These are phyloP conservation scores for Friedmanniomyces endolithicus DNA, from an alignment of 495 filamentous ascomycete species.

Conservation along the genomic window DNA sequence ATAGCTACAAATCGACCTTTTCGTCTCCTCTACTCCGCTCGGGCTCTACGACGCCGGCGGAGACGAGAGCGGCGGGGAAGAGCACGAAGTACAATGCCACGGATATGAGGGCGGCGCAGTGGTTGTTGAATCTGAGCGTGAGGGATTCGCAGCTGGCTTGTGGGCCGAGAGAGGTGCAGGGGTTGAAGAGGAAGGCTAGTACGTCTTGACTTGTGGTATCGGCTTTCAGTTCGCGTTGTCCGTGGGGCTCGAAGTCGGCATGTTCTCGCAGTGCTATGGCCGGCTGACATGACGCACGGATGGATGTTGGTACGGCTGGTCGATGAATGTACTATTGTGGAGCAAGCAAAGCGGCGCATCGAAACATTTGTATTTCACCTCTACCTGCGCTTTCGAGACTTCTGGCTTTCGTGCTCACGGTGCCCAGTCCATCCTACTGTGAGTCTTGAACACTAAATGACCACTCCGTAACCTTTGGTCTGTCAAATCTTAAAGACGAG, in stretches of 20 bases:
- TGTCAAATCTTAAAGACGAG: no score
- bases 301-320: not conserved
- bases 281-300: no score
- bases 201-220: not conserved
- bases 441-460: no score
- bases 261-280: no score
- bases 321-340: not conserved
- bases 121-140: conserved; percentile 7
- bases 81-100: conserved; percentile 3
- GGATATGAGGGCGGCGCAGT: conserved; percentile 9
- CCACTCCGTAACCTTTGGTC: no score
- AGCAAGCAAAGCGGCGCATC: no score
- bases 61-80: not conserved
- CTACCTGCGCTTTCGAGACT: no score
- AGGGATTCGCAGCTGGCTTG: conserved; percentile 3
- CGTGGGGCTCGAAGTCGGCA: no score
- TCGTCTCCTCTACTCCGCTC: not conserved
- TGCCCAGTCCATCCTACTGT: no score
- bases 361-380: not conserved
- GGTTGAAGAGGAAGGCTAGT: not conserved
- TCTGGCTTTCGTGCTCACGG: no score
- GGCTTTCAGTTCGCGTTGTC: no score
- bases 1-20: not conserved
- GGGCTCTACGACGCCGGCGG: not conserved
- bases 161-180: not conserved